A percentile compares a stretch with the other conserved stretches of the same genome.
phyloP scores from a whole-genome alignment of 495 filamentous ascomycete species.

The Aspergillus haitiensis region DNA sequence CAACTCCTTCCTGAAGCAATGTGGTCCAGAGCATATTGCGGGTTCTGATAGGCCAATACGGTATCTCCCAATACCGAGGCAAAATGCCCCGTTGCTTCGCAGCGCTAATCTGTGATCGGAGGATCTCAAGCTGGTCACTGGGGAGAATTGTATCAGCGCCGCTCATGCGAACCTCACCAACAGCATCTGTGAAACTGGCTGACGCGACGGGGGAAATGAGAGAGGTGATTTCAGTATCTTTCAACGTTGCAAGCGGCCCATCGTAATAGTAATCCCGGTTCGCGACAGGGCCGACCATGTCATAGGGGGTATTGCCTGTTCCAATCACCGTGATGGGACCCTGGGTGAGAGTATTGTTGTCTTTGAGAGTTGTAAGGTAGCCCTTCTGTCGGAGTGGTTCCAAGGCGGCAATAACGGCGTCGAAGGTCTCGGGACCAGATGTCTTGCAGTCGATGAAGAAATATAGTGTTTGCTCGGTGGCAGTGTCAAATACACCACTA shows the following conservation, averaged over 20 bases:
- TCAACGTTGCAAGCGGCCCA: constrained; percentile 52
- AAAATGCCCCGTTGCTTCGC: constrained; percentile 65
- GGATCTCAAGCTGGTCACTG: constrained; percentile 54
- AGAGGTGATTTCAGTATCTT: constrained; percentile 41
- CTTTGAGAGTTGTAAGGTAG: constrained; percentile 60
- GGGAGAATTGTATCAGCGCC: constrained; percentile 34
- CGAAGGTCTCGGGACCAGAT: constrained; percentile 49
- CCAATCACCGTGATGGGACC: constrained; percentile 75
- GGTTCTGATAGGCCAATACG: constrained; percentile 62
- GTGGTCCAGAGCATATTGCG: constrained; percentile 70
- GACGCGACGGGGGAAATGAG: constrained; percentile 55
- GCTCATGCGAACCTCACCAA: constrained; percentile 39
- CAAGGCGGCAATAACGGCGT: constrained; percentile 60
- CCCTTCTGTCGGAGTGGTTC: constrained; percentile 61
- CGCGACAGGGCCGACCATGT: constrained; percentile 51
- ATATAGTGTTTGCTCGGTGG: constrained; percentile 60
- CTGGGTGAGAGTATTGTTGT: constrained; percentile 43
- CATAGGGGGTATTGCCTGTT: constrained; percentile 75
- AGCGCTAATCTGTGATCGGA: constrained; percentile 59
- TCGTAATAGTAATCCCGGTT: constrained; percentile 65
- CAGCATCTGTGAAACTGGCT: constrained; percentile 40
- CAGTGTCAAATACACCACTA: constrained; percentile 50
- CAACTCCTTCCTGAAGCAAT: constrained; percentile 65
- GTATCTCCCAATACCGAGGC: constrained; percentile 73
- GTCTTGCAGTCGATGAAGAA: constrained; percentile 75